Base-by-base conservation (phyloP, 2,329 filamentous ascomycete species). In the Epichloe brachyelytri region DNA sequence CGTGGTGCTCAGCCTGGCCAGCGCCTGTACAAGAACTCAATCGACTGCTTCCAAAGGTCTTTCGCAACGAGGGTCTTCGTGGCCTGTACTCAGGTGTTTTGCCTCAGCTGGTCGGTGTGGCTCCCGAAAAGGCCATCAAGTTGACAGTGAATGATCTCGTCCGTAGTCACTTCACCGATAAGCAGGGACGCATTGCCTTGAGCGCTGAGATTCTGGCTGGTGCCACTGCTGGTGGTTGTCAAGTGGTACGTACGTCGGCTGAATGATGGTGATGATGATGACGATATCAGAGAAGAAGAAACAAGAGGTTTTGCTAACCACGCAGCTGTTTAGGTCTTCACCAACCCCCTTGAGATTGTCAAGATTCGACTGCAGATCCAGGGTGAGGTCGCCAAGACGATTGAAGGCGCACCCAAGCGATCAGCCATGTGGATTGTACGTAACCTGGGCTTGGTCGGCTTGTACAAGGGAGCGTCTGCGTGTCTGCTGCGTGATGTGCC, bases 61-160 rank as follows among this genome's bases (percentile, higher is more conserved):
- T 97, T 56, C 82, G 83, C 56, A 96, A 97, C 63, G 93, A 98
- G 70, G 93, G 93, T 51, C 78, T 95, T 67, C 77, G 76, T 39
- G 93, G 93, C 20, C 71, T 98, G 47, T 98, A 98, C 73, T 95
- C 91, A 47, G 93, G 93, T 64, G 88, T 98, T 19, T 68, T 96
- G 49, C 93, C 93, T 11, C 93, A 98, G 74, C 78, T 98, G 44
- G 88, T 98, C 56, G 93, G 93, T 68, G 93, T 98, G 44, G 93
- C 93, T n/a, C 93, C 93, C 2, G 93, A 98, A 68, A 98, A 98
- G 76, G 93, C 93, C 59, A 98, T 98, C 73, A 98, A 98, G 75
- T 80, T 98, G 56, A 98, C 93, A 0, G 90, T 98, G 62, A 98
- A 98, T 69, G 93, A 98, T 65, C 71, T 98, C 50, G 88, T 94